These are phyloP conservation scores for Neurospora sp. DNA, from an alignment of 495 filamentous ascomycete genomes.

Conservation along the genomic window DNA sequence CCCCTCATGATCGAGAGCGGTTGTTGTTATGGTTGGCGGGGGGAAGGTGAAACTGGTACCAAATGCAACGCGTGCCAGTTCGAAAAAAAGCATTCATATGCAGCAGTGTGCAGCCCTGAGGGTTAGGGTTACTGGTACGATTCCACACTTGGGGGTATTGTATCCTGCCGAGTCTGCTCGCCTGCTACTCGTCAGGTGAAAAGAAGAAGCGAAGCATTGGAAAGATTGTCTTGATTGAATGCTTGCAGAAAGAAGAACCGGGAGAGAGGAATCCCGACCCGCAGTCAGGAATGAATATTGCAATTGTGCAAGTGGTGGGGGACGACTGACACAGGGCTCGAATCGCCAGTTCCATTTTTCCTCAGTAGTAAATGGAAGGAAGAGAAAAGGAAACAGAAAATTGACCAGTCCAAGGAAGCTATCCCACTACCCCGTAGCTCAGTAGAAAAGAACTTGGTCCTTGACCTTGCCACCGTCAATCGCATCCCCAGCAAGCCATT, in stretches of 20 bases:
- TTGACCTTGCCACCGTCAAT: not conserved
- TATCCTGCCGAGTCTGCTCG: not conserved
- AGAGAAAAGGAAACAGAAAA: not conserved
- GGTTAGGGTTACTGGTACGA: not conserved
- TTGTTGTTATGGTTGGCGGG: not conserved
- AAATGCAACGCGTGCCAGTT: not conserved
- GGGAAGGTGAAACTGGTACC: not conserved
- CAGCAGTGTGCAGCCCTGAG: not conserved
- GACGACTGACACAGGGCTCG: not conserved
- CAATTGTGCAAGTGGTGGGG: too few species aligned
- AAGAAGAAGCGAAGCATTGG: not conserved
- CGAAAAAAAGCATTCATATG: not conserved
- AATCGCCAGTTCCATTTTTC: not conserved
- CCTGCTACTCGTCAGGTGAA: not conserved
- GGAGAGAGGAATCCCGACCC: not conserved
- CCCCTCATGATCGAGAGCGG: not conserved
- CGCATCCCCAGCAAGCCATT: not conserved
- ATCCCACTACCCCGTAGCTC: not conserved
- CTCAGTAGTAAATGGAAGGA: not conserved
- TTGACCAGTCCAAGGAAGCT: not conserved
- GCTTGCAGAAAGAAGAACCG: not conserved
- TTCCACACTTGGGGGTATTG: not conserved
- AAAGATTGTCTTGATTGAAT: not conserved
- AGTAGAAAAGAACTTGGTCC: not conserved
- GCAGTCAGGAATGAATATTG: not conserved